These are phyloP conservation scores for Fusarium papillatum DNA, from an alignment of 2,329 filamentous ascomycete genomes.

Conservation along the genomic window DNA sequence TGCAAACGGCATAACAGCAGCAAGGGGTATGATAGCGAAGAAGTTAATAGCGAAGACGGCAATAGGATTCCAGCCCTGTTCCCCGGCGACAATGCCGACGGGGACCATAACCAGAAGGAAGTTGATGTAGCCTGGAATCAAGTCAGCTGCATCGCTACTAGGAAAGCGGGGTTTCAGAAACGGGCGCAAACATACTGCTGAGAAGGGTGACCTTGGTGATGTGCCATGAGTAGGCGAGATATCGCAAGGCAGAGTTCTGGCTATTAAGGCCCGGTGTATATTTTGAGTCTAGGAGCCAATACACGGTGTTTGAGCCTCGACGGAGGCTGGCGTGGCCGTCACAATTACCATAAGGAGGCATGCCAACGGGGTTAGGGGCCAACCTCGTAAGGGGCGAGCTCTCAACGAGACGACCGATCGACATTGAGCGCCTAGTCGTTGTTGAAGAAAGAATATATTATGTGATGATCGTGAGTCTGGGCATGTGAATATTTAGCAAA, in stretches of 20 bases:
- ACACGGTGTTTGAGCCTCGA: conserved; percentile 34
- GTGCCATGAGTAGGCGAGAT: conserved; percentile 65
- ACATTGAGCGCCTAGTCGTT: conserved; percentile 49
- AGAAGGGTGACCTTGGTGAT: conserved; percentile 69
- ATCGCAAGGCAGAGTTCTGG: conserved; percentile 59
- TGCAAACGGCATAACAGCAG: too few relatives aligned
- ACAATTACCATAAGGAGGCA: conserved; percentile 16
- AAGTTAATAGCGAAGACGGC: too few relatives aligned
- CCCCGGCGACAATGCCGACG: neutral
- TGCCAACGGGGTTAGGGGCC: conserved; percentile 20
- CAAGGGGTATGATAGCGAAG: conserved; percentile 56
- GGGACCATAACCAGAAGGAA: neutral
- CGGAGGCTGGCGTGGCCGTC: conserved; percentile 40
- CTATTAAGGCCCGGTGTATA: conserved; percentile 67
- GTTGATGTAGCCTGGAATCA: conserved; percentile 66
- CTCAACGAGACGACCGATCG: conserved; percentile 50
- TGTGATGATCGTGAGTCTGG: conserved; percentile 39
- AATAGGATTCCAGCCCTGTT: neutral
- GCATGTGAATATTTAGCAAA: conserved; percentile 46
- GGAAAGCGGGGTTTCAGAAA: neutral
- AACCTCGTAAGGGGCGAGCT: conserved; percentile 55
- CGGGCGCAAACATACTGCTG: conserved; percentile 63
- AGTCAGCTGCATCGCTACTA: conserved; percentile 10
- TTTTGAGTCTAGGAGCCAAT: conserved; percentile 63
- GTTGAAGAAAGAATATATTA: conserved; percentile 31